A percentile compares a stretch with the other conserved stretches of the same genome.
These are phyloP conservation scores for Casuarina cunninghamiana DNA, from an alignment of 306 rosid species.

Conservation along the genomic window DNA sequence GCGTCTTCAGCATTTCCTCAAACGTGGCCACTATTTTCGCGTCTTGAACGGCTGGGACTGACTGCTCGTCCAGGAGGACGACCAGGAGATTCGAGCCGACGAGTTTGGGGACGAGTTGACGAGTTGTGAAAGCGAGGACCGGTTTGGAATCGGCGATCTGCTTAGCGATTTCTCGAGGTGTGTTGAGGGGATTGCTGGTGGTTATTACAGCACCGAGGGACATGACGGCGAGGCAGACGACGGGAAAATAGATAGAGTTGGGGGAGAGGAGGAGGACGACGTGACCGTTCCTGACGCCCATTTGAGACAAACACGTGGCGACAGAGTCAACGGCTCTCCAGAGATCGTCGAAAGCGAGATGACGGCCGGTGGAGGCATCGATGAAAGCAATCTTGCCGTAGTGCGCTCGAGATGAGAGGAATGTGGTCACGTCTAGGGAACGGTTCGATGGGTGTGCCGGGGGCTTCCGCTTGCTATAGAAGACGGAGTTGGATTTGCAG, in stretches of 20 bases:
- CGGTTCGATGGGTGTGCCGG: constrained; percentile 57
- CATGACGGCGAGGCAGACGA: constrained; percentile 79
- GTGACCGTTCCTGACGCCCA: constrained; percentile 72
- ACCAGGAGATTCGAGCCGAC: constrained; percentile 50
- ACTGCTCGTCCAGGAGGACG: constrained; percentile 50
- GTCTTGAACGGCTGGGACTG: not conserved
- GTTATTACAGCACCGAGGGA: constrained; percentile 89
- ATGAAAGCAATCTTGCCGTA: constrained; percentile 66
- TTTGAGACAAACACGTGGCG: constrained; percentile 49
- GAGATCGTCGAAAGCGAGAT: constrained; percentile 57
- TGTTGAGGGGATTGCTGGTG: constrained; percentile 92
- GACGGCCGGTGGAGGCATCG: constrained; percentile 73
- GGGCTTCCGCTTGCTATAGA: constrained; percentile 70
- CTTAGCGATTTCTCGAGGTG: constrained; percentile 68
- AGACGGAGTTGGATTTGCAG: constrained; percentile 57
- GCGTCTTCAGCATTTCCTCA: constrained; percentile 49
- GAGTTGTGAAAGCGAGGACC: constrained; percentile 69
- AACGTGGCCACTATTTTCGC: constrained; percentile 33
- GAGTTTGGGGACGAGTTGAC: constrained; percentile 53
- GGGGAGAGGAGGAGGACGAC: constrained; percentile 88
- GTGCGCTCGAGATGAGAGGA: constrained; percentile 82
- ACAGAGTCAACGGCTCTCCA: constrained; percentile 69
- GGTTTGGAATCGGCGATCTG: constrained; percentile 79
- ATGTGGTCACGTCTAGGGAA: constrained; percentile 61
- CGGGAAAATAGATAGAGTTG: constrained; percentile 73